Evolutionary conservation across 371 early-diverging fungal genomes (phyloP).

Genomic region (Mortierella sp.): DNA sequence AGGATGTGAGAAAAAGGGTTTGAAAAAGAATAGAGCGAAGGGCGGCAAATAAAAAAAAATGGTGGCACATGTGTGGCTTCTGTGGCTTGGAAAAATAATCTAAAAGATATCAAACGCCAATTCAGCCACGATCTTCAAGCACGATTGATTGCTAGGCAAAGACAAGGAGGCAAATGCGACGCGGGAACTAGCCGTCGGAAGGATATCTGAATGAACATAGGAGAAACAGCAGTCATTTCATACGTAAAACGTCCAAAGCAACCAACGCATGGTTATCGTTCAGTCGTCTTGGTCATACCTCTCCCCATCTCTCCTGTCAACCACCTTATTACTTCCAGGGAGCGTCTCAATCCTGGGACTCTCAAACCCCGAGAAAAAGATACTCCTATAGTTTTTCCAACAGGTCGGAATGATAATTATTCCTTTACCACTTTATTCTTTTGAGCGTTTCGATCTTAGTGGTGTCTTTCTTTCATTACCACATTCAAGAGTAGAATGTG

Average conservation of each 20-base stretch:
- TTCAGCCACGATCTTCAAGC: no score
- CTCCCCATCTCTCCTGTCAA: no score
- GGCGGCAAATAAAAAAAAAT: not conserved
- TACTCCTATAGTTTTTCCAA: not conserved
- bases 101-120: not conserved
- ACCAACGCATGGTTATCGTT: no score
- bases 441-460: not conserved
- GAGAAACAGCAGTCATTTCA: no score
- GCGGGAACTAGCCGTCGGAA: no score
- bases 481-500: not conserved
- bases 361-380: not conserved
- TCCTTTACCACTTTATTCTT: not conserved
- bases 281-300: no score
- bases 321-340: not conserved
- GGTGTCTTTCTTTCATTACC: not conserved
- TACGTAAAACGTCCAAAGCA: no score
- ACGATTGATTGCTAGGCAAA: no score
- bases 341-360: no score
- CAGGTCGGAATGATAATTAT: not conserved
- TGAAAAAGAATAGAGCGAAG: not conserved
- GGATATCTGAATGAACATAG: no score
- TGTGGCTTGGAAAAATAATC: not conserved
- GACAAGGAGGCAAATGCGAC: no score
- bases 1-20: not conserved
- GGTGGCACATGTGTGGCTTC: conserved; percentile 6